Base-by-base conservation (phyloP, 192 early-diverging fungal species). In the Coemansia reversa region DNA sequence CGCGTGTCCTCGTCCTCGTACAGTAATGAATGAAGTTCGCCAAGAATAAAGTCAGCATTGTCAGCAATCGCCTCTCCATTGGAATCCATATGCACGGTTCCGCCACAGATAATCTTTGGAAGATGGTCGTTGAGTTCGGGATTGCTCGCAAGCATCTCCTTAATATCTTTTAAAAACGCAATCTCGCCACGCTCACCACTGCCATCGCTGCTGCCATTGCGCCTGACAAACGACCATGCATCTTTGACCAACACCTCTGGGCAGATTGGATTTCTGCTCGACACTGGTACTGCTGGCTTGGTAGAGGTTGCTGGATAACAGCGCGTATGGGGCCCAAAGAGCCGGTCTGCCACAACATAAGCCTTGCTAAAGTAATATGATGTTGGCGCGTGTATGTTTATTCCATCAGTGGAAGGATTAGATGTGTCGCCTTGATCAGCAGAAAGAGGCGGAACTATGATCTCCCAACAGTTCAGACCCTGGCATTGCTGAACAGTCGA, bases 381-480 rank as follows among this genome's bases (percentile, higher is more conserved):
- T 16, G 7, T 25, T 24, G 35, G 54, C 11, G 7, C 7, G 14
- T 45, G 14, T 11, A 12, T 45, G 0, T 16, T 45, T 2, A 11
- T 22, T 30, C 30, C 5, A 0, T 14, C 14, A 45, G 39, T 16
- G 12, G 35, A 16, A 45, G 39, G 14, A 16, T 45, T 45, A 45
- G 39, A 45, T 45, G 3, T 16, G 39, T 16, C 39, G 14, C 14
- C 39, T 14, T 45, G 39, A 16, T 16, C 39, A 16, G 39, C 39
- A 9, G 25, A 29, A 23, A 42, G 30, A 1, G 45, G 14, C 16
- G 24, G 20, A 23, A 60, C 59, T 45, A 27, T 24, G 0, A 59
- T 51, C 47, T 66, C 27, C 45, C 55, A 66, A 29, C 56, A 67
- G 16, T 27, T 58, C n/a, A 60, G 8, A n/a, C 33, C 33, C 22